Evolutionary conservation across 805 yeast genomes (phyloP).

Genomic region (Yarrowia osloensis): DNA sequence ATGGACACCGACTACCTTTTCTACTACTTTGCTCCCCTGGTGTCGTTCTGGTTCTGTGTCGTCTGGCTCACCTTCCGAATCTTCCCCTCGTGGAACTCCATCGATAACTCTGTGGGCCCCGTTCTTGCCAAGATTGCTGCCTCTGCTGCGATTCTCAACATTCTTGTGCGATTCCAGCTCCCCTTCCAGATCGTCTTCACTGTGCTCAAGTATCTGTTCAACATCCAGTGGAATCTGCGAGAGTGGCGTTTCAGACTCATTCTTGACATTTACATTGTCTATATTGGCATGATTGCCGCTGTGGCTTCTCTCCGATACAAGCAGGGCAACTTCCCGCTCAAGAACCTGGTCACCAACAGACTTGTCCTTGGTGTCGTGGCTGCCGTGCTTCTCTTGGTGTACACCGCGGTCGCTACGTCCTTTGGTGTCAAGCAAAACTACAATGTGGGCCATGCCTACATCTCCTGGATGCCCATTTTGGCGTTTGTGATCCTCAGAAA

Average conservation of each 20-base stretch:
- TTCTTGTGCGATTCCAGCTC: constrained; percentile 33
- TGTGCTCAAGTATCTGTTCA: constrained; percentile 34
- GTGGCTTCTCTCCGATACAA: constrained; percentile 22
- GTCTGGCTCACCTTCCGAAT: constrained; percentile 36
- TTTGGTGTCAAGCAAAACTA: constrained; percentile 4
- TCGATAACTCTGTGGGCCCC: constrained; percentile 32
- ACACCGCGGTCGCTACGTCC: not conserved
- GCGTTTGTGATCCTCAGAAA: constrained; percentile 19
- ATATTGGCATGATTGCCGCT: constrained; percentile 38
- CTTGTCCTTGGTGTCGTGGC: not conserved
- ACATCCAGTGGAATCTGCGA: constrained; percentile 36
- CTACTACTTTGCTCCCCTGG: constrained; percentile 38
- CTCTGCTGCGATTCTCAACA: constrained; percentile 30
- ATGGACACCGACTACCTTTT: constrained; percentile 38
- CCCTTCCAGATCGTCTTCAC: constrained; percentile 34
- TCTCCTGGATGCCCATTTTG: constrained; percentile 11
- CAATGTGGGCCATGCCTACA: constrained; percentile 1
- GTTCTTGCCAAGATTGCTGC: constrained; percentile 32
- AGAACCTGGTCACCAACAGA: constrained; percentile 16
- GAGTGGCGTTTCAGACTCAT: constrained; percentile 38
- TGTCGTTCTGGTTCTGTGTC: constrained; percentile 37
- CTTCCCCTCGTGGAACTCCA: constrained; percentile 32
- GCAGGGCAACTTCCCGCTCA: constrained; percentile 15
- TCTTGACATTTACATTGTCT: constrained; percentile 36
- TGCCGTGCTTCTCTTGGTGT: not conserved